Conservation (phyloP, 352 stramenopile species). For the Phytopythium cucurbitacearum region DNA sequence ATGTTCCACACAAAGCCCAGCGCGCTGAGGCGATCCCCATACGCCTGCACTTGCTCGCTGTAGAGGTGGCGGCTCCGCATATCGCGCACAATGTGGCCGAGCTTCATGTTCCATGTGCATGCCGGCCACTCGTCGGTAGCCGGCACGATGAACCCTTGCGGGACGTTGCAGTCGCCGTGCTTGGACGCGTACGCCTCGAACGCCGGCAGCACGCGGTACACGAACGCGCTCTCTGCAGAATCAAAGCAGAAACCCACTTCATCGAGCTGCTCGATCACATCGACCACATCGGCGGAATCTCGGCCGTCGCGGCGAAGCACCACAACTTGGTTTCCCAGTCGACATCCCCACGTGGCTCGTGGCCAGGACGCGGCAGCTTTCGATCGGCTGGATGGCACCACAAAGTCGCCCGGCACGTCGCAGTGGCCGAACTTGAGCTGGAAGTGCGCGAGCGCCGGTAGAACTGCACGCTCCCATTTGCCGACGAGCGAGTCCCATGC, state of each 20-base stretch:
- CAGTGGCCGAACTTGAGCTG: conserved; percentile 84
- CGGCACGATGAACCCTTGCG: conserved; percentile 88
- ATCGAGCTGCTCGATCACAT: conserved; percentile 57
- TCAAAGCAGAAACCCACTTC: conserved; percentile 67
- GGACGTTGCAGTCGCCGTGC: conserved; percentile 85
- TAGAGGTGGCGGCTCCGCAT: conserved; percentile 88
- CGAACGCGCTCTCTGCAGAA: conserved; percentile 53
- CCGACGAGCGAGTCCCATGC: conserved; percentile 55
- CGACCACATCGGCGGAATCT: conserved; percentile 26
- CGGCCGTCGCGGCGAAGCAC: conserved; percentile 48
- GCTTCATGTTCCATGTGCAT: conserved; percentile 77
- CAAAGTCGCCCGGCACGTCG: conserved; percentile 75
- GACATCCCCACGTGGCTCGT: conserved; percentile 65
- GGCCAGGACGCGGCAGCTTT: conserved; percentile 52
- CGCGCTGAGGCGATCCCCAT: conserved; percentile 74
- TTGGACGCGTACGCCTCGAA: conserved; percentile 82
- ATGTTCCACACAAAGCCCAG: conserved; percentile 92
- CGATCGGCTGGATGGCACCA: conserved; percentile 20
- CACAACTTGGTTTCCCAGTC: conserved; percentile 83
- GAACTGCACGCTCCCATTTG: conserved; percentile 45
- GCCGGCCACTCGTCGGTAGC: conserved; percentile 73
- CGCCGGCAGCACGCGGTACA: conserved; percentile 55
- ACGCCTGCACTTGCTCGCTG: conserved; percentile 75
- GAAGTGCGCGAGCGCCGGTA: conserved; percentile 75
- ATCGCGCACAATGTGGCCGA: conserved; percentile 87